Percentiles rank a stretch among this genome's conserved stretches.
Conservation (phyloP, 805 yeast species). For the Metschnikowia arizonensis region DNA sequence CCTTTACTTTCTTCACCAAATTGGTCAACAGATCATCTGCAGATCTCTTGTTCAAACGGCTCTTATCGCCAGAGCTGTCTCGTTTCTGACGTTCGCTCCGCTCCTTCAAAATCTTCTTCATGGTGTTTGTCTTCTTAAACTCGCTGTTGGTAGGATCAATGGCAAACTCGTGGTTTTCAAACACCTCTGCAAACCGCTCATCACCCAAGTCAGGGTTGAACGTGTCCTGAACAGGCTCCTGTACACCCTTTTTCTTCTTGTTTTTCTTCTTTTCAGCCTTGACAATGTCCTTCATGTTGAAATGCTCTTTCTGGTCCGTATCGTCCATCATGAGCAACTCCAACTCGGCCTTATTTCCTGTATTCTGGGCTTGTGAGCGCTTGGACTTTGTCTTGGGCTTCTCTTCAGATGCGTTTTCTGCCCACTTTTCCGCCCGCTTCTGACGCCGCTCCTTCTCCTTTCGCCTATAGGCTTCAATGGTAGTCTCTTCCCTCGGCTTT, state of each 20-base stretch:
- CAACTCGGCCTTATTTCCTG: conserved; percentile 53
- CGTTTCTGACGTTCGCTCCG: conserved; percentile 51
- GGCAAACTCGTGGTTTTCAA: conserved; percentile 84
- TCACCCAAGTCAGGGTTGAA: conserved; percentile 74
- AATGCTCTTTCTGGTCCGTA: conserved; percentile 48
- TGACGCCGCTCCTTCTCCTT: conserved; percentile 92
- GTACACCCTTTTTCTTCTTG: conserved; percentile 43
- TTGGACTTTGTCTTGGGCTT: no score
- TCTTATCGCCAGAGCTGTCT: conserved; percentile 3
- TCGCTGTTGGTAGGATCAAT: conserved; percentile 93
- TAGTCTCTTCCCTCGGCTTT: conserved; percentile 51
- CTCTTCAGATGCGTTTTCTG: conserved; percentile 51
- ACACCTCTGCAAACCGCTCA: conserved; percentile 79
- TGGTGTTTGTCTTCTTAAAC: conserved; percentile 80
- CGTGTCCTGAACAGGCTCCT: conserved; percentile 46
- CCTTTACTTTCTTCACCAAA: conserved; percentile 51
- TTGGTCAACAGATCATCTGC: conserved; percentile 14
- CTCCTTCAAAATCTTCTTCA: conserved; percentile 78
- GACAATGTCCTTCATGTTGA: conserved; percentile 72
- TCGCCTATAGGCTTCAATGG: conserved; percentile 74
- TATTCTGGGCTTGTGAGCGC: conserved; percentile 12
- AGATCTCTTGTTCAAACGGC: conserved; percentile 4
- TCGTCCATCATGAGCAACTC: conserved; percentile 72
- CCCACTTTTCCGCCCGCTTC: conserved; percentile 72
- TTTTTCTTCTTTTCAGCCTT: conserved; percentile 70